Percentiles rank a stretch among this genome's conserved stretches.
Conservation (phyloP, 768 basidiomycete genomes). For the Rhizopogon vesiculosus region DNA sequence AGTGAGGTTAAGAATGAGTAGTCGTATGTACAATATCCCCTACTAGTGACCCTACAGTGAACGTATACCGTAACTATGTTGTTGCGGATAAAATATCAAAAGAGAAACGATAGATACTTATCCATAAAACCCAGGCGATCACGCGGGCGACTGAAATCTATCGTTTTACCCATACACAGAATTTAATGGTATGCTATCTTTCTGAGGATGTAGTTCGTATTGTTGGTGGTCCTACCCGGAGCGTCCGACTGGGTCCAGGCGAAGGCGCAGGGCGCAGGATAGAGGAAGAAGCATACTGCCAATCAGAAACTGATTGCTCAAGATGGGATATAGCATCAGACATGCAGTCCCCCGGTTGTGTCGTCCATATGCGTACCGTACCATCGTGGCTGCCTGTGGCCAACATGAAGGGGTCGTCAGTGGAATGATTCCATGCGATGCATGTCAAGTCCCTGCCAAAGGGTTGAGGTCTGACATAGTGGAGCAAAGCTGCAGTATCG, state of each 20-base stretch:
- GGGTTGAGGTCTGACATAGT: constrained; percentile 60
- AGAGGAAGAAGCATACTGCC: not conserved
- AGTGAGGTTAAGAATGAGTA: no score
- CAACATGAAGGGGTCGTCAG: constrained; percentile 46
- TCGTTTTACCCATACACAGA: no score
- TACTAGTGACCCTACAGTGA: no score
- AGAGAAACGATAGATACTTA: no score
- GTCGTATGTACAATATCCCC: no score
- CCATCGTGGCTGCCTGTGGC: constrained; percentile 80
- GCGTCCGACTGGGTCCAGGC: not conserved
- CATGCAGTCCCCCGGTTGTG: constrained; percentile 24
- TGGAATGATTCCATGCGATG: constrained; percentile 73
- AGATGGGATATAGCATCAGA: constrained; percentile 20
- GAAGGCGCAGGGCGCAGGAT: not conserved
- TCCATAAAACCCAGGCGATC: no score
- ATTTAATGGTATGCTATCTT: not conserved
- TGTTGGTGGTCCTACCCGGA: not conserved
- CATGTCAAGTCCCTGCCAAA: constrained; percentile 72
- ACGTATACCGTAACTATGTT: no score
- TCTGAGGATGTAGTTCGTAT: not conserved
- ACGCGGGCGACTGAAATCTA: no score
- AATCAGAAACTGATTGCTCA: constrained; percentile 8
- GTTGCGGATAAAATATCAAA: no score
- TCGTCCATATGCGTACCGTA: constrained; percentile 68
- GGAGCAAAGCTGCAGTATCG: constrained; percentile 69